Conservation (phyloP, 768 basidiomycete species). For the Scleroderma citrinum region DNA sequence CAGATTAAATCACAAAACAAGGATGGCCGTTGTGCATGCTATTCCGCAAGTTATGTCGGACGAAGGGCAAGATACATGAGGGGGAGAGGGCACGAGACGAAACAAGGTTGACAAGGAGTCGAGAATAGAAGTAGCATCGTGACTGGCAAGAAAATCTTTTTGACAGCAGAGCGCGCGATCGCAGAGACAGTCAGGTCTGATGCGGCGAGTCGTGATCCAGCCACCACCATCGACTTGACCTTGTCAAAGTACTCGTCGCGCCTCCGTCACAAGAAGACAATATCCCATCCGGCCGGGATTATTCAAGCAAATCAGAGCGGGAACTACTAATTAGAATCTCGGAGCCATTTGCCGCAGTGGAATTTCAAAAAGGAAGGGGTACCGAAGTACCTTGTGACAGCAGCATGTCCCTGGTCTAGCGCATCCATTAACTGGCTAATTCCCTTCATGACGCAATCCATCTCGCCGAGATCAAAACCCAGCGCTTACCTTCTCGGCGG, state of each 20-base stretch:
- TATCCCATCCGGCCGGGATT: too few relatives aligned
- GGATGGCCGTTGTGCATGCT: constrained; percentile 6
- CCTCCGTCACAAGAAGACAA: too few relatives aligned
- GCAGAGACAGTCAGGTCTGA: background rate
- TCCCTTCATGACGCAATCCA: too few relatives aligned
- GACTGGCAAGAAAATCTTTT: background rate
- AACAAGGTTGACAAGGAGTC: constrained; percentile 14
- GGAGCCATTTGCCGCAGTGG: background rate
- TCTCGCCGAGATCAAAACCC: too few relatives aligned
- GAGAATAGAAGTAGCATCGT: constrained; percentile 2
- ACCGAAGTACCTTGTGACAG: too few relatives aligned
- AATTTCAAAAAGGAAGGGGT: too few relatives aligned
- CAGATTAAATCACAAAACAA: constrained; percentile 9
- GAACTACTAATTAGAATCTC: constrained; percentile 7
- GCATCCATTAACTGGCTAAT: too few relatives aligned
- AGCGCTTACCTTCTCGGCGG: too few relatives aligned
- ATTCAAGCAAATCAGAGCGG: constrained; percentile 9
- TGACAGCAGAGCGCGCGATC: background rate
- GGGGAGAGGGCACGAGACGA: constrained; percentile 6
- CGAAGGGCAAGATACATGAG: constrained; percentile 4
- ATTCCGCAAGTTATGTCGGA: background rate
- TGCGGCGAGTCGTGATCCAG: background rate
- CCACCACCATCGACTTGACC: too few relatives aligned
- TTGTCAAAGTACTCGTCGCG: too few relatives aligned
- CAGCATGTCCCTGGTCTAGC: background rate